These are phyloP conservation scores for Excoecaria cochinchinensis DNA, from an alignment of 345 rosid species.

Conservation along the genomic window DNA sequence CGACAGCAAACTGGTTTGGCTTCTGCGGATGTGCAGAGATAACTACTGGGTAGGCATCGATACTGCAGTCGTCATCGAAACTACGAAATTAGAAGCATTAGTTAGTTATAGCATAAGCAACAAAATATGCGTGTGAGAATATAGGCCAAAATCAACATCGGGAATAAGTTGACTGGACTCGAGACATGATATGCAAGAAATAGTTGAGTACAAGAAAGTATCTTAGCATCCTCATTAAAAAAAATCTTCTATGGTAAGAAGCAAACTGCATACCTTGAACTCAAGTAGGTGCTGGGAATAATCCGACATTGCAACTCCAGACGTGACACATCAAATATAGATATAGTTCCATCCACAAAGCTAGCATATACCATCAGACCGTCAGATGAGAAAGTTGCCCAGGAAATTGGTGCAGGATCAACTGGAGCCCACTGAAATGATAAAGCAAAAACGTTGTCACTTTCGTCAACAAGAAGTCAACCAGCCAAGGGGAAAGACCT, in stretches of 20 bases:
- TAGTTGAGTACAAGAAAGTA: too few relatives aligned
- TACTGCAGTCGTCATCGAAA: constrained; percentile 22
- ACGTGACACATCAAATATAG: constrained; percentile 31
- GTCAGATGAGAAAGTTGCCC: constrained; percentile 46
- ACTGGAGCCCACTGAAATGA: constrained; percentile 34
- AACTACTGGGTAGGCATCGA: constrained; percentile 21
- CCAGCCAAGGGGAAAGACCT: not conserved
- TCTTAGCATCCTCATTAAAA: not conserved
- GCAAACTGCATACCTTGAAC: constrained; percentile 26
- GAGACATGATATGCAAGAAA: too few relatives aligned
- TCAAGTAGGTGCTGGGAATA: constrained; percentile 21
- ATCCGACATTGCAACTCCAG: constrained; percentile 32
- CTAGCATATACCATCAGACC: constrained; percentile 38
- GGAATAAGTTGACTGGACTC: too few relatives aligned
- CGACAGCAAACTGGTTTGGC: constrained; percentile 44
- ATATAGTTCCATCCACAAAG: constrained; percentile 39
- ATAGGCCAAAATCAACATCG: not conserved
- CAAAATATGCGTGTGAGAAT: not conserved
- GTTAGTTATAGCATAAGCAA: not conserved
- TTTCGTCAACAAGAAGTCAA: not conserved
- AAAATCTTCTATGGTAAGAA: constrained; percentile 9
- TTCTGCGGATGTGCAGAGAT: constrained; percentile 42
- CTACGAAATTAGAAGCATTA: not conserved
- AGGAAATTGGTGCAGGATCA: constrained; percentile 24
- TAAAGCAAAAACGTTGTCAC: not conserved